A percentile compares a stretch with the other conserved stretches of the same genome.
phyloP scores from a whole-genome alignment of 768 basidiomycete species.

The Pseudohyphozyma bogoriensis region DNA sequence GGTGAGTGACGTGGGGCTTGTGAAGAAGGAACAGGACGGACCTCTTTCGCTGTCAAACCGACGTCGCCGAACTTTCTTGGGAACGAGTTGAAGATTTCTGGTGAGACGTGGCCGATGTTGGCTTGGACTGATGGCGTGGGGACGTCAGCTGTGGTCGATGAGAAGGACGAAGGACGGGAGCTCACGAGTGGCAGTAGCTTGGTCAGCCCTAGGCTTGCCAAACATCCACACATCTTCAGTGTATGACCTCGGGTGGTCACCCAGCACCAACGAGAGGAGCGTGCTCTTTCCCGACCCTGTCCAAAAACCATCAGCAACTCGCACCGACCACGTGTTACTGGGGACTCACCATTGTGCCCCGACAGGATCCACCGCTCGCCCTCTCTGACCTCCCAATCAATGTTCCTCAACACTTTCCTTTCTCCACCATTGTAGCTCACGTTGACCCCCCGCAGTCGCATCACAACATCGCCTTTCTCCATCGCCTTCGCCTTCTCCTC shows the following conservation, averaged over 20 bases:
- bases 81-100: constrained; percentile 85
- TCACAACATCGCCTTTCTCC: constrained; percentile 40
- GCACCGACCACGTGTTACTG: background rate
- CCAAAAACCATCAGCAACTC: background rate
- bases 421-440: constrained; percentile 55
- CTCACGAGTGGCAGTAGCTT: constrained; percentile 50
- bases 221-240: constrained; percentile 60
- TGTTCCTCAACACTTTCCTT: constrained; percentile 50
- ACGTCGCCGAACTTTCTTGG: constrained; percentile 41
- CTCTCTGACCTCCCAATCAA: constrained; percentile 70
- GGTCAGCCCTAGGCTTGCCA: constrained; percentile 51
- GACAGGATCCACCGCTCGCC: constrained; percentile 85
- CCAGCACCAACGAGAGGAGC: constrained; percentile 74
- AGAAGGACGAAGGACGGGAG: constrained; percentile 20
- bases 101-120: constrained; percentile 68
- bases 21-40: constrained; percentile 33
- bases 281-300: constrained; percentile 91
- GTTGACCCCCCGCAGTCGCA: constrained; percentile 56
- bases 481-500: background rate
- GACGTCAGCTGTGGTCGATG: too few relatives aligned
- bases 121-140: constrained; percentile 52
- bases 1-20: background rate
- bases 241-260: constrained; percentile 92
- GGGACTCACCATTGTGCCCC: constrained; percentile 64
- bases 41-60: constrained; percentile 42